A percentile compares a stretch with the other conserved stretches of the same genome.
phyloP scores from a whole-genome alignment of 768 basidiomycete genomes.

The Suillus fuscotomentosus region DNA sequence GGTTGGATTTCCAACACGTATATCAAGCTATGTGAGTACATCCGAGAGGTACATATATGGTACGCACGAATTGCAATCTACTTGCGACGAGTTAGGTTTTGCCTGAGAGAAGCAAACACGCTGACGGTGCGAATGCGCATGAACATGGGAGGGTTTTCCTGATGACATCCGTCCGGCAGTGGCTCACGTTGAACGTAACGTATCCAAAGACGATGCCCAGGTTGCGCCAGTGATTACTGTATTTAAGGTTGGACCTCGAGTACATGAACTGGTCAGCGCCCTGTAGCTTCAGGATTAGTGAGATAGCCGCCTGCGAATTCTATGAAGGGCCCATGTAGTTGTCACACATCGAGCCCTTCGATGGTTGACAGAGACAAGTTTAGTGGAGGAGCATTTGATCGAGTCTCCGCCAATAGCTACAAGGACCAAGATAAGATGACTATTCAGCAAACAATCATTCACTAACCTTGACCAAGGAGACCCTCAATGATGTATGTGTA shows the following conservation, averaged over 20 bases:
- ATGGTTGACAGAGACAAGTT: slow-evolving; percentile 54
- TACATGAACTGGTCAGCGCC: slow-evolving; percentile 48
- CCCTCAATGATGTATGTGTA: slow-evolving; percentile 57
- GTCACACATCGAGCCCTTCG: slow-evolving; percentile 44
- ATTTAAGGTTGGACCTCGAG: slow-evolving; percentile 57
- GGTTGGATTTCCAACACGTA: too few relatives aligned
- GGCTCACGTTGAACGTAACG: too few relatives aligned
- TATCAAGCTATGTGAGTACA: too few relatives aligned
- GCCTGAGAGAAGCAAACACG: too few relatives aligned
- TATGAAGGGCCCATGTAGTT: slow-evolving; percentile 39
- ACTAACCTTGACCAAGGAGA: slow-evolving; percentile 44
- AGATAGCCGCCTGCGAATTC: slow-evolving; percentile 45
- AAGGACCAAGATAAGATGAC: background rate
- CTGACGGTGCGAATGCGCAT: too few relatives aligned
- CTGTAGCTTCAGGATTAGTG: slow-evolving; percentile 34
- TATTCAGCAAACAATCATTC: background rate
- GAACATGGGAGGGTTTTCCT: too few relatives aligned
- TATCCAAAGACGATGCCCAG: slow-evolving; percentile 26
- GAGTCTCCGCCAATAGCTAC: slow-evolving; percentile 48
- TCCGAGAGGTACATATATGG: too few relatives aligned
- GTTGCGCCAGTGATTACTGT: slow-evolving; percentile 47
- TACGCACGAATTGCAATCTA: too few relatives aligned
- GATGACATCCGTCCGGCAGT: too few relatives aligned
- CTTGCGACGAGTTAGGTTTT: too few relatives aligned
- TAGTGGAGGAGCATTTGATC: slow-evolving; percentile 56